These are phyloP conservation scores for Buxus sempervirens DNA, from an alignment of 164 flowering plant species.

Conservation along the genomic window DNA sequence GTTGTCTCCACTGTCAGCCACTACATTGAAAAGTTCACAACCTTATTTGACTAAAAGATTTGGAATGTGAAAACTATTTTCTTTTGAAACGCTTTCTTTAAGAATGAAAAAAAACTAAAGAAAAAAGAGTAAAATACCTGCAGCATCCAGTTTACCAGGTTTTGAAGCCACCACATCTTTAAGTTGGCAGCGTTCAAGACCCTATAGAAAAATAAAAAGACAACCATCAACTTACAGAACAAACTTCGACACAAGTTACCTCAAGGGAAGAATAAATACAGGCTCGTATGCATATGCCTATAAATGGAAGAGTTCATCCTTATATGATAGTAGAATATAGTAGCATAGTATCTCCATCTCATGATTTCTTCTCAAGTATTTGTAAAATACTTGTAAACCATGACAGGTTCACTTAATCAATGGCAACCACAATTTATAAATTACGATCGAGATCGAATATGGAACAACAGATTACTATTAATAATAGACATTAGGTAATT, in stretches of 20 bases:
- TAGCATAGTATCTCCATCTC: too few relatives aligned
- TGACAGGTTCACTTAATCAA: too few relatives aligned
- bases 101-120: background rate
- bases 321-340: background rate
- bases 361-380: too few relatives aligned
- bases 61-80: background rate
- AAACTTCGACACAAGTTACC: background rate
- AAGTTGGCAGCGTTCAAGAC: conserved; percentile 58
- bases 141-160: conserved; percentile 79
- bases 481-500: too few relatives aligned
- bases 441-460: too few relatives aligned
- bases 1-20: conserved; percentile 88
- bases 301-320: background rate
- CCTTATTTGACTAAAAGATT: background rate
- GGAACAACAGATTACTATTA: too few relatives aligned
- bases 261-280: background rate
- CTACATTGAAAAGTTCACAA: conserved; percentile 27
- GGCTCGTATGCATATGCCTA: background rate
- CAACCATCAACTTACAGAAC: background rate
- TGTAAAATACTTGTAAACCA: too few relatives aligned
- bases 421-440: too few relatives aligned
- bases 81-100: background rate
- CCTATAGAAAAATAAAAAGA: conserved; percentile 32
- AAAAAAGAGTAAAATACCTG: conserved; percentile 37
- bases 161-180: conserved; percentile 52